phyloP scores from a whole-genome alignment of 805 yeast genomes.

The Kluyveromyces dobzhanskii region DNA sequence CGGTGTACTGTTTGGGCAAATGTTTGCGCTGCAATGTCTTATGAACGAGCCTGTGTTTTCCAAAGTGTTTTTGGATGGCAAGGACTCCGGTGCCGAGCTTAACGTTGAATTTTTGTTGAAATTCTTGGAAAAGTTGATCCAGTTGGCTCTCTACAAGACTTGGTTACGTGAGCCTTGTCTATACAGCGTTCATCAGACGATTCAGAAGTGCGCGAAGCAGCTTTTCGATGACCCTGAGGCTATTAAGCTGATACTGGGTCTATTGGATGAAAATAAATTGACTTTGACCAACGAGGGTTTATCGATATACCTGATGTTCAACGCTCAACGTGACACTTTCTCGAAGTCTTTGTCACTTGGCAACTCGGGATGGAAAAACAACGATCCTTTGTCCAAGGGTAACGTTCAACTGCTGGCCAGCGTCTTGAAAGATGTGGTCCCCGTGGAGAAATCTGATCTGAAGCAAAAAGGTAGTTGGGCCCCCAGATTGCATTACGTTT shows the following conservation, averaged over 20 bases:
- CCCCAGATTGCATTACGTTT: slow-evolving; percentile 67
- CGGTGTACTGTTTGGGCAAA: slow-evolving; percentile 67
- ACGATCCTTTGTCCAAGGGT: slow-evolving; percentile 65
- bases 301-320: slow-evolving; percentile 46
- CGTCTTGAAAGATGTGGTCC: slow-evolving; percentile 47
- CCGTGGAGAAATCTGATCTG: slow-evolving; percentile 15
- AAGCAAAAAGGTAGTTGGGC: slow-evolving; percentile 63
- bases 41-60: slow-evolving; percentile 42
- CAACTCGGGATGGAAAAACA: slow-evolving; percentile 49
- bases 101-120: slow-evolving; percentile 28
- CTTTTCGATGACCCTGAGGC: slow-evolving; percentile 12
- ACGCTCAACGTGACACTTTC: background rate
- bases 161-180: slow-evolving; percentile 84
- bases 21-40: slow-evolving; percentile 76
- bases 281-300: slow-evolving; percentile 72
- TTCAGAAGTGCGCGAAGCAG: slow-evolving; percentile 24
- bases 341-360: slow-evolving; percentile 11
- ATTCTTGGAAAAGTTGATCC: slow-evolving; percentile 42
- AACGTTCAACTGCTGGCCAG: slow-evolving; percentile 55
- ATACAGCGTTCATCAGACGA: slow-evolving; percentile 55
- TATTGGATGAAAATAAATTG: slow-evolving; percentile 45
- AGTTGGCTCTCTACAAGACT: slow-evolving; percentile 54
- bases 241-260: slow-evolving; percentile 30
- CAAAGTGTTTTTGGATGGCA: slow-evolving; percentile 27
- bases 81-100: no score